Evolutionary conservation across 495 filamentous ascomycete species (phyloP), one percentile per base, ranked within the genome.

Genomic region (Clohesyomyces aquaticus): DNA sequence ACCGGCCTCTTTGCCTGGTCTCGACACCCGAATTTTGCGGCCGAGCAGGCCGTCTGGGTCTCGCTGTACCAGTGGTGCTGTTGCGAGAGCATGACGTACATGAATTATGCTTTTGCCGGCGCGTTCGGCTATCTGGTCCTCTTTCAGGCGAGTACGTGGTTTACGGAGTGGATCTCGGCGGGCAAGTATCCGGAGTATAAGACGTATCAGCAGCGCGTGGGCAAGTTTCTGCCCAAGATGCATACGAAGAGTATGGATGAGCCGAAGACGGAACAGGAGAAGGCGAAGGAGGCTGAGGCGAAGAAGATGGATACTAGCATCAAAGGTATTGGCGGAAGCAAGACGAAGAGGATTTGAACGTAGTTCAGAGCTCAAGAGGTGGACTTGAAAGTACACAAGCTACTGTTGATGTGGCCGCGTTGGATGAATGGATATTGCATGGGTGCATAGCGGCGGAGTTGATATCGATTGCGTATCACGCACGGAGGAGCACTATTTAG

Each of bases 11-110:
- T 88, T 88, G 87, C 86, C 0, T 90, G 83, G 72, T 89, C 85
- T 59, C 85, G 95, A 9, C 95, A 99, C 74, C 95, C 95, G 41
- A 98, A 98, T 76, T 98, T 97, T 71, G 84, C 87, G 26, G 89
- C 90, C 41, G 95, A 99, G 75, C 93, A 98, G 77, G 82, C 87
- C 26, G 85, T 98, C 72, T 99, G 95, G 95, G 75, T 96, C 35
- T 72, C 82, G 25, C 72, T 97, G 58, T 98, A 98, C 73, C 80
- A 88, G 60, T 99, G 94, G 94, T 82, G 81, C 63, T 91, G 87
- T 76, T 91, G 80, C 73, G 80, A 83, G 58, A 89, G 87, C 18
- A 82, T 86, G 38, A 83, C 78, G 8, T 81, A 85, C 49, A 85
- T 84, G 73, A 92, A 88, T 75, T 99, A 93, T 93, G 84, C 88